phyloP scores from a whole-genome alignment of 179 eudicot species.

The Actinidia arguta region DNA sequence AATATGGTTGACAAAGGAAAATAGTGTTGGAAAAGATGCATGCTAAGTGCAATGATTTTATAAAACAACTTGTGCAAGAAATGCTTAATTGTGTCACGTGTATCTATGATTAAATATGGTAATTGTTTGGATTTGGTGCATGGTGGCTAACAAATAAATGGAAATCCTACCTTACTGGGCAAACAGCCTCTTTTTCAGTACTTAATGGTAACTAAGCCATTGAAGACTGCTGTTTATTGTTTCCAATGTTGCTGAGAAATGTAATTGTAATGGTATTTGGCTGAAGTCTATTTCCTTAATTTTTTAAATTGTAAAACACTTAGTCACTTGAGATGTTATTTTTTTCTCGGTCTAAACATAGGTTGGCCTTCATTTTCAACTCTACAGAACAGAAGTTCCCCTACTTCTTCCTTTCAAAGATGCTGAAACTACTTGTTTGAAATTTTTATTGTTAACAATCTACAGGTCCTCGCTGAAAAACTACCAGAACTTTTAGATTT shows the following conservation, averaged over 20 bases:
- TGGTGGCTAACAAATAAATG: neutral
- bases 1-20: neutral
- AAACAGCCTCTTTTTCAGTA: neutral
- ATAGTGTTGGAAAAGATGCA: neutral
- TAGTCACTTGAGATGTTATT: neutral
- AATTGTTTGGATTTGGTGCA: neutral
- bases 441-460: slow-evolving; percentile 13
- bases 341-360: neutral
- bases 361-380: neutral
- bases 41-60: neutral
- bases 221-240: neutral
- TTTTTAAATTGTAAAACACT: neutral
- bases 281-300: neutral
- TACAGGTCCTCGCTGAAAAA: slow-evolving; percentile 72
- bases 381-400: neutral
- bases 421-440: neutral
- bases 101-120: neutral
- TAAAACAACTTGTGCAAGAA: neutral
- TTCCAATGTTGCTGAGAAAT: neutral
- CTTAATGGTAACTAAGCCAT: neutral
- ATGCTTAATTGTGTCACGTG: neutral
- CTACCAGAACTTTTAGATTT: slow-evolving; percentile 85
- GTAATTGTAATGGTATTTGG: neutral
- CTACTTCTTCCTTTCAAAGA: neutral
- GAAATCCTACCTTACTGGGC: neutral